Base-by-base conservation (phyloP, 768 basidiomycete genomes). In the Gelatoporia subvermispora region DNA sequence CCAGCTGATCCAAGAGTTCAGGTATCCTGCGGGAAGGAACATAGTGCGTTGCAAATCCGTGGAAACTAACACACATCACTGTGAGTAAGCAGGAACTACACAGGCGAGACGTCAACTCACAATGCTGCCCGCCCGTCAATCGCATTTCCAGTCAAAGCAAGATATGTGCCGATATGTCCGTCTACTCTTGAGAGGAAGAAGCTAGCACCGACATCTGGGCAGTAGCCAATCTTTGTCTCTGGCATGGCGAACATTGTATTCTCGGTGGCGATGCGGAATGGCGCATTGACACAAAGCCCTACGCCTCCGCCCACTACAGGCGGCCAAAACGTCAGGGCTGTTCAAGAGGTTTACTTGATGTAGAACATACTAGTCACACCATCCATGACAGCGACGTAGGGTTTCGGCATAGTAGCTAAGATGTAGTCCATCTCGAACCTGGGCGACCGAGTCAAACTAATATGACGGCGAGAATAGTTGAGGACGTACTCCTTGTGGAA, bases 231-330 rank as follows among this genome's bases (percentile, higher is more conserved):
- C 60, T 87, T 88, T 11, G 89, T 93, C 71, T 99, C 96, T 15
- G 96, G 96, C 96, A 98, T 98, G 5, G 93, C 86, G 64, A 97
- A 89, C 1, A 78, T 50, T 0, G 94, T 96, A 22, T 87, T 88
- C 65, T 95, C 93, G 3, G 95, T 98, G 3, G 94, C 94, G 48
- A 99, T 78, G 51, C 96, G 79, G 68, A 98, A 93, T 0, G 85
- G 78, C 3, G 94, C 95, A 49, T 85, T 79, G 10, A 85, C 80
- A 35, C 81, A 74, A 41, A 99, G 81, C 35, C 96, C 96, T 18
- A 88, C 90, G 42, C 96, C 96, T 46, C 96, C 96, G 40, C 96
- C 96, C 86, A 97, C 93, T 96, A 52, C 36, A 28, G 53, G 25
- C 41, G 34, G 35, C 43, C 20, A 43, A 42, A 23, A 39, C 24